Evolutionary conservation across 129 eudicot genomes (phyloP).

Genomic region (Heracleum sosnowskyi): DNA sequence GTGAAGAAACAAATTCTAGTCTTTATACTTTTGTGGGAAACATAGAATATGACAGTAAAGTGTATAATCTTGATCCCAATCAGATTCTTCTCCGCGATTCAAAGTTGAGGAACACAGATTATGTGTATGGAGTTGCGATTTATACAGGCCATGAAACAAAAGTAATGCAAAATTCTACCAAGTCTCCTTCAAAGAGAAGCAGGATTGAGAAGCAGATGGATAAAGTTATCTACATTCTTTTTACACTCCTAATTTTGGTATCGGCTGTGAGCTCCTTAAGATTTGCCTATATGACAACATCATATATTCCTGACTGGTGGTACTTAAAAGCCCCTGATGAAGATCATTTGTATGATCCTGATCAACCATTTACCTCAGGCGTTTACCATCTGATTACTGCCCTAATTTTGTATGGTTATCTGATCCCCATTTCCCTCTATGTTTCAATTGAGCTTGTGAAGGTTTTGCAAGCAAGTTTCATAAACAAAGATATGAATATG

Average conservation of each 20-base stretch:
- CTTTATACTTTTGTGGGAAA: constrained; percentile 70
- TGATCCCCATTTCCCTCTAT: constrained; percentile 59
- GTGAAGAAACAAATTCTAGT: constrained; percentile 62
- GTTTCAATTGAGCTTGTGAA: constrained; percentile 76
- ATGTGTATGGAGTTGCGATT: constrained; percentile 50
- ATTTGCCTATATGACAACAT: constrained; percentile 24
- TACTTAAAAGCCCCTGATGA: constrained; percentile 30
- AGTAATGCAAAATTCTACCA: constrained; percentile 60
- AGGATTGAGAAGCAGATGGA: constrained; percentile 66
- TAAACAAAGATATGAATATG: constrained; percentile 43
- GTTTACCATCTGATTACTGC: constrained; percentile 49
- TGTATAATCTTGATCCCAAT: constrained; percentile 33
- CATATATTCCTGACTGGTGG: constrained; percentile 35
- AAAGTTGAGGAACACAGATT: constrained; percentile 65
- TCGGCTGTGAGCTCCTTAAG: constrained; percentile 43
- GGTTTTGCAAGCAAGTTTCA: constrained; percentile 56
- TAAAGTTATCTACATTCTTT: constrained; percentile 49
- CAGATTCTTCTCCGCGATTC: constrained; percentile 74
- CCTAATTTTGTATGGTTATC: constrained; percentile 57
- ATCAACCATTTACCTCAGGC: constrained; percentile 14
- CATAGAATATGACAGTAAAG: constrained; percentile 29
- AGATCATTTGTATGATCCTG: constrained; percentile 30
- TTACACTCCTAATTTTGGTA: constrained; percentile 37
- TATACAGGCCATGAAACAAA: constrained; percentile 71
- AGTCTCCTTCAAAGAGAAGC: constrained; percentile 65